These are phyloP conservation scores for Pulveroboletus ravenelii DNA, from an alignment of 768 basidiomycete species.

Conservation along the genomic window DNA sequence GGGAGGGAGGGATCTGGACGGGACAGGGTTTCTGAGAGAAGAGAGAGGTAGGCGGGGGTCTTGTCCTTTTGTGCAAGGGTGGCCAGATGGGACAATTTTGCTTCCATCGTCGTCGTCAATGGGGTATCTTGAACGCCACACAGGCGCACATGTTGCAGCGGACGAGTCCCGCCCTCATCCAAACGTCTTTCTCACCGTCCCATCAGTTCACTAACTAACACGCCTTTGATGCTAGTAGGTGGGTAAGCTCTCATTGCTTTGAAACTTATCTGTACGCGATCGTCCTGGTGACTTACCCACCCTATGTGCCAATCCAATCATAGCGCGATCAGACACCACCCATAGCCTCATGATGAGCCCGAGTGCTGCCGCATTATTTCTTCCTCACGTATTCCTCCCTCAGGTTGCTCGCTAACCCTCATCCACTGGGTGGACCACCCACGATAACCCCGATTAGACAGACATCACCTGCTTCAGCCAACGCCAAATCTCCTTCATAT, in stretches of 20 bases:
- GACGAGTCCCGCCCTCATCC: background rate
- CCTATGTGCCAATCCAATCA: background rate
- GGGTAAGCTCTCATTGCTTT: slow-evolving; percentile 7
- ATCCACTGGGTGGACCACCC: slow-evolving; percentile 20
- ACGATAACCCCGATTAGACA: slow-evolving; percentile 13
- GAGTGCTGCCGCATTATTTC: slow-evolving; percentile 9
- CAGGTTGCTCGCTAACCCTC: background rate
- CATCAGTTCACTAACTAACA: background rate
- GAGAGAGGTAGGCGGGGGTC: slow-evolving; percentile 63
- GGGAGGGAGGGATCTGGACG: slow-evolving; percentile 43
- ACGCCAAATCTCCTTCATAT: no score
- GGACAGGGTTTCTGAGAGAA: slow-evolving; percentile 64
- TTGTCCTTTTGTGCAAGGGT: slow-evolving; percentile 81
- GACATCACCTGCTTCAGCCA: no score
- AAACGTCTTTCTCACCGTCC: no score
- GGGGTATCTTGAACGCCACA: background rate
- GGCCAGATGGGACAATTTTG: slow-evolving; percentile 57
- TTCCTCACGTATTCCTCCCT: background rate
- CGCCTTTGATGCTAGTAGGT: background rate
- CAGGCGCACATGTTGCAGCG: no score
- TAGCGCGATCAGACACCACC: slow-evolving; percentile 7
- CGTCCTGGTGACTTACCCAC: slow-evolving; percentile 18
- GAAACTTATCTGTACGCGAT: slow-evolving; percentile 8
- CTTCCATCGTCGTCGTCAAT: slow-evolving; percentile 47
- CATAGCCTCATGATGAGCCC: slow-evolving; percentile 16